Base-by-base conservation (phyloP, 148 eudicot species). In the Chenopodium formosanum region DNA sequence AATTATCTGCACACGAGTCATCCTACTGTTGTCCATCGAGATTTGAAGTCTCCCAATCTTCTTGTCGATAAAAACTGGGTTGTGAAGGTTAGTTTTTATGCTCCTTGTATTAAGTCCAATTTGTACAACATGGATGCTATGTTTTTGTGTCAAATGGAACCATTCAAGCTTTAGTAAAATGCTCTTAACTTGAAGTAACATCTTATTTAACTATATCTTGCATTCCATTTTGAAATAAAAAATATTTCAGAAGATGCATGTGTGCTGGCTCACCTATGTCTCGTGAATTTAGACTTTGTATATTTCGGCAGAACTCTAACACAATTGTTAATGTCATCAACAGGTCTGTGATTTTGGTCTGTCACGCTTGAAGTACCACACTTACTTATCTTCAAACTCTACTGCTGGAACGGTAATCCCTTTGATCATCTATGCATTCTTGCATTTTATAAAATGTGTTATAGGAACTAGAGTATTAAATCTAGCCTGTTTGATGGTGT, bases 311-410 rank as follows among this genome's bases (percentile, higher is more conserved):
- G 11, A 9, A 31, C 44, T 37, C 37, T 48, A 13, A 70, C 58
- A n/a, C 22, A n/a, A 32, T 62, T 44, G 13, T 66, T 74, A 46
- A 56, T 19, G 40, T 74, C 80, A 9, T 83, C 17, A 89, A 68
- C 87, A 96, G 99, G 99, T 96, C 76, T 90, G 98, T 82, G 99
- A 94, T 88, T 97, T 97, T 84, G 98, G 98, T 67, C 83, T 97
- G 89, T 97, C 99, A 62, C 94, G 99, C 62, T 76, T 94, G 91
- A 90, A 94, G 91, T 95, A 91, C 86, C 89, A 94, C 77, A 94
- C 99, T 12, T 97, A 90, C 82, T 82, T 97, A 70, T 92, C 99
- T 78, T 94, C 99, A 32, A 92, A 92, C 85, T 96, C 99, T 25
- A 86, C 95, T 52, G 99, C 97, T 76, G 99, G 99, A 87, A 97